Evolutionary conservation across 2,329 filamentous ascomycete genomes (phyloP), one percentile per base, ranked within the genome.

Genomic region (Sarocladium brachiariae): DNA sequence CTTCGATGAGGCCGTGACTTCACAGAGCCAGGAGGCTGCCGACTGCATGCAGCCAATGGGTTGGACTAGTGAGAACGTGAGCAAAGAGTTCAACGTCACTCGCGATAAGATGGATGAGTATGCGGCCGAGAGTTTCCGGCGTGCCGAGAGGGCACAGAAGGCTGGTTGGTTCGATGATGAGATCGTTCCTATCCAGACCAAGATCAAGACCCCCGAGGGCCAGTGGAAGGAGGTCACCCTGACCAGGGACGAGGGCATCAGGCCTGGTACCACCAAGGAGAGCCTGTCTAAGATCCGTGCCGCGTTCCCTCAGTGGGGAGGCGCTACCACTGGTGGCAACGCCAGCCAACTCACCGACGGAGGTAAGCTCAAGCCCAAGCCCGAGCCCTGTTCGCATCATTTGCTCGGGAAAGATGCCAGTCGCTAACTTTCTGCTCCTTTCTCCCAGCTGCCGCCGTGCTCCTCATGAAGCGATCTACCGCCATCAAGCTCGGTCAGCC

Each of bases 11-110:
- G 83, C 85, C 55, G 82, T 97, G 53, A 72, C 88, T 43, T 66
- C 72, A 59, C 72, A 77, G 62, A 86, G 78, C 71, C 86, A 89
- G 65, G 89, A 96, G 64, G 80, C 89, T 0, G 70, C 70, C 43
- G 92, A 97, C 72, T 93, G 90, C 76, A 81, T 92, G 81, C 81
- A 90, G 77, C 87, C 92, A 58, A 99, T 99, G 93, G 93, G 93
- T 19, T 95, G 95, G 81, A 99, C 93, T 2, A 92, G 86, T 53
- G 93, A 99, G 75, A 97, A 97, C 65, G 90, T 99, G 24, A 89
- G 86, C 60, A 82, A 82, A 46, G 93, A 97, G 71, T 97, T 97
- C 68, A 81, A 86, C 64, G 84, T 99, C 65, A 72, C 81, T 2
- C 81, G 93, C 54, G 83, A 91, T 64, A 71, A 73, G 65, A 88